Conservation (phyloP, 768 basidiomycete species). For the Mycena chlorophos region DNA sequence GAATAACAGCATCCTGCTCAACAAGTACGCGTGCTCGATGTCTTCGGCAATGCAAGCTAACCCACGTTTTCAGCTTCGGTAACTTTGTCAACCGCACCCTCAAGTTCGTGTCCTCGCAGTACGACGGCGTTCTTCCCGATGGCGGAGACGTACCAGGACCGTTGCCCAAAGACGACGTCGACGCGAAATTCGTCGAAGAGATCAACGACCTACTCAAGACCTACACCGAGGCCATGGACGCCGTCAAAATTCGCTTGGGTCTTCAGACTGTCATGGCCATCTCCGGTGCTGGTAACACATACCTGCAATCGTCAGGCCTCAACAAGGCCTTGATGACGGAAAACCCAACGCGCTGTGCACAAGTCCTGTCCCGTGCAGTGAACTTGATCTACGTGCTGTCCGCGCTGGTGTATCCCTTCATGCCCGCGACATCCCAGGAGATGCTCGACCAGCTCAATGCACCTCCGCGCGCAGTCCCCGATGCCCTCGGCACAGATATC, state of each 20-base stretch:
- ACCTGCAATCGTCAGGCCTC: constrained; percentile 90
- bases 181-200: constrained; percentile 75
- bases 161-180: constrained; percentile 65
- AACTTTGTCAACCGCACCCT: constrained; percentile 96
- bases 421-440: constrained; percentile 83
- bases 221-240: constrained; percentile 87
- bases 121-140: constrained; percentile 77
- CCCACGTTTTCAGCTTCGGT: constrained; percentile 64
- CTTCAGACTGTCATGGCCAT: constrained; percentile 88
- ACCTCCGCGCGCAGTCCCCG: constrained; percentile 78
- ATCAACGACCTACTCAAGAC: constrained; percentile 77
- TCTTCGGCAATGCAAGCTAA: not conserved
- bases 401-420: constrained; percentile 88
- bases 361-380: constrained; percentile 85
- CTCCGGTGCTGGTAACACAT: constrained; percentile 86
- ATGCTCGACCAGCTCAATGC: constrained; percentile 90
- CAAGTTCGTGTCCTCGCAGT: constrained; percentile 90
- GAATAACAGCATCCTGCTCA: constrained; percentile 90
- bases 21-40: constrained; percentile 75
- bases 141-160: constrained; percentile 69
- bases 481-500: constrained; percentile 74
- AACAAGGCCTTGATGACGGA: constrained; percentile 85
- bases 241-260: constrained; percentile 84
- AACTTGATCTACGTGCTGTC: constrained; percentile 93
- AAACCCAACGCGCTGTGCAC: constrained; percentile 82